Base-by-base conservation (phyloP, 371 early-diverging fungal genomes). In the Rhizopus stolonifer region DNA sequence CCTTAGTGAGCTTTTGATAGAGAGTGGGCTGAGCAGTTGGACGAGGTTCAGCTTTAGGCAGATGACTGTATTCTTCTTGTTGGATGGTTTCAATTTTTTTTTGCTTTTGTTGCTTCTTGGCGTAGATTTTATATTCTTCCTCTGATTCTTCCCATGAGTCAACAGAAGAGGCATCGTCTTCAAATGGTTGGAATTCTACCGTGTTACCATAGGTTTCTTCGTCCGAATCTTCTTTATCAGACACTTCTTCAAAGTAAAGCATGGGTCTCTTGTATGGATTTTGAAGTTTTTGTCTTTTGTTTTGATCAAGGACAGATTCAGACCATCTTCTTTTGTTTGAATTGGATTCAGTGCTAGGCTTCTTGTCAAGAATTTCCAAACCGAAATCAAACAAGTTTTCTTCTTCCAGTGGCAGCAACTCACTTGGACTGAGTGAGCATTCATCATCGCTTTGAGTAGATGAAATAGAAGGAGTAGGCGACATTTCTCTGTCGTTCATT, bases 1-100 rank as follows among this genome's bases (percentile, higher is more conserved):
- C 69, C 56, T 83, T 71, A 14, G 84, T 82, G 47, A 87, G 70
- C 26, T 72, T 69, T 65, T 90, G 80, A 64, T 82, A 90, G 4
- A 90, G 56, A 10, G 88, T 86, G 13, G 61, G 56, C 14, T 46
- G 45, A 13, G 34, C 34, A 22, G 39, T 50, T 10, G 50, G 43
- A 29, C 56, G 34, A 39, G 57, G 39, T 26, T 45, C 34, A 22
- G 34, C 54, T 38, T 45, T 19, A 1, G 56, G 44, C 19, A 46
- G 11, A 31, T 40, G 8, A 19, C 15, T 19, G 14, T 14, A 23
- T 0, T 9, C 11, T 4, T 26, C 21, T 4, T 2, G 4, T 33
- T 1, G 33, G 3, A 18, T 31, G 39, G 10, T 33, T 33, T 19
- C 31, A n/a, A 29, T 8, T 17, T 43, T 43, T 15, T n/a, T 45